phyloP scores from a whole-genome alignment of 805 yeast genomes.

The Ogataea saltuana region DNA sequence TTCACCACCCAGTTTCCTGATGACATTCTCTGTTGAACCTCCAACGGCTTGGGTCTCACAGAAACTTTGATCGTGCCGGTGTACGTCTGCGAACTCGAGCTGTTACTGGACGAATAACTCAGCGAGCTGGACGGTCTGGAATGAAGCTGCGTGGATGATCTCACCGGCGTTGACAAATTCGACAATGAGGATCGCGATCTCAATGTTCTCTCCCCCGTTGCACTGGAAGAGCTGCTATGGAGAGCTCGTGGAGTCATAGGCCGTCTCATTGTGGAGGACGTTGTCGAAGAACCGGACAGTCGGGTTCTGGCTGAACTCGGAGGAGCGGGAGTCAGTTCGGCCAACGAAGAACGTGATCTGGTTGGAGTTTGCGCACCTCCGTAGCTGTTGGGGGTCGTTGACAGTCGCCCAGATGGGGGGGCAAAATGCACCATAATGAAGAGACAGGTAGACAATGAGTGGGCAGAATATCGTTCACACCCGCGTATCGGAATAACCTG shows the following conservation, averaged over 20 bases:
- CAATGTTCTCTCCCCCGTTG: constrained; percentile 11
- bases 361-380: constrained; percentile 17
- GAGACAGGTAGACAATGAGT: background rate
- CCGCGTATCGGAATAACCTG: no score
- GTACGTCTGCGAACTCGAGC: constrained; percentile 35
- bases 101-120: constrained; percentile 9
- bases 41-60: constrained; percentile 71
- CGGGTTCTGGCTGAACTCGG: constrained; percentile 20
- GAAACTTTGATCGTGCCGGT: constrained; percentile 76
- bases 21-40: constrained; percentile 13
- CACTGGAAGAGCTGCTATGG: constrained; percentile 7
- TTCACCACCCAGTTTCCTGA: constrained; percentile 47
- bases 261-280: constrained; percentile 22
- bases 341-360: constrained; percentile 15
- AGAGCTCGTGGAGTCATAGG: constrained; percentile 20
- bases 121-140: constrained; percentile 27
- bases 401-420: constrained; percentile 17
- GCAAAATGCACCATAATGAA: constrained; percentile 21
- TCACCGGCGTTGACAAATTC: constrained; percentile 22
- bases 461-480: no score
- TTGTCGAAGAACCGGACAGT: constrained; percentile 21
- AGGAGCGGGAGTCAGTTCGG: constrained; percentile 18
- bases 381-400: constrained; percentile 17
- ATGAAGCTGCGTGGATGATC: constrained; percentile 9
- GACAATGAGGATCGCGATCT: constrained; percentile 27